Evolutionary conservation across 2,329 filamentous ascomycete species (phyloP), one percentile per base, ranked within the genome.

Genomic region (Stachybotrys echinatus): DNA sequence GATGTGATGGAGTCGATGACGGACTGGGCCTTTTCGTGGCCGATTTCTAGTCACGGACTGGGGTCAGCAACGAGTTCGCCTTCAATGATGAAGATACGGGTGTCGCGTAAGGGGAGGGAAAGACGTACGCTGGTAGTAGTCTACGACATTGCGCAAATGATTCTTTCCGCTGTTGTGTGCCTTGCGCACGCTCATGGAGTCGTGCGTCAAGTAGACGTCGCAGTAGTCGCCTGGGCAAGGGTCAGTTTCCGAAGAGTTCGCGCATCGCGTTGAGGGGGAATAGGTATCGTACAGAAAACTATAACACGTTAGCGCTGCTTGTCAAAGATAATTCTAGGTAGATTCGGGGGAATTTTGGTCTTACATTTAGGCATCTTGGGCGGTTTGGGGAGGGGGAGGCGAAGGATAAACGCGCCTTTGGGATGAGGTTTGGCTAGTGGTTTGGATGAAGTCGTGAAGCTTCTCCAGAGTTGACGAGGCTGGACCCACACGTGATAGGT

Each of bases 171-270:
- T 88, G 77, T 99, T 99, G 74, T 99, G 94, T 46, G 94, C 94
- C 76, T 97, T 97, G 63, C 94, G 92, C 73, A 99, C 94, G 74
- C 91, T 96, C 92, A 97, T 97, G 43, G 91, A 96, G 80, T 99
- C 94, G 81, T 99, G 94, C 59, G 94, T 99, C 62, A 99, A 88
- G 81, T 99, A 99, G 71, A 99, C 94, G 87, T 99, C 94, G 82
- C 94, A 99, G 74, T 99, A 99, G 72, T 99, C 94, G 80, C 92
- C 71, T 73, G 39, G 48, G 20, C 20, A 12, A 18, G 21, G 20
- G 44, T 46, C 23, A 46, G 44, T 34, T 34, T 37, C 17, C 34
- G 23, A 47, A 17, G 34, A 53, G 43, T 46, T 52, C 20, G 39
- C n/a, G 48, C 38, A 46, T 50, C 37, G 19, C 38, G 38, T 20